These are phyloP conservation scores for Coemansia brasiliensis DNA, from an alignment of 192 early-diverging fungal species.

Conservation along the genomic window DNA sequence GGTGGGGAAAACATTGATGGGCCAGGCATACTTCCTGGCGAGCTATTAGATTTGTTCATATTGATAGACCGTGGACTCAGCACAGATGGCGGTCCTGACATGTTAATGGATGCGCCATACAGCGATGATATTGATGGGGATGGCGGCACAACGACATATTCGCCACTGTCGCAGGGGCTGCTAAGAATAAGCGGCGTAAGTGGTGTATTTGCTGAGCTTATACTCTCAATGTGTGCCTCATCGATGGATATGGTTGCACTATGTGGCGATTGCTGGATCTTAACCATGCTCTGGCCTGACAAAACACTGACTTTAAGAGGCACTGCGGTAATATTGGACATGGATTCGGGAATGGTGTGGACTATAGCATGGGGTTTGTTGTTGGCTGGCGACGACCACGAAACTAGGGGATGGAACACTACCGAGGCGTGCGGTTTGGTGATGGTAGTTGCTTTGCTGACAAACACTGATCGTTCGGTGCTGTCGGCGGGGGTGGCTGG, in stretches of 20 bases:
- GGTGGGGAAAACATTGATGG: slow-evolving; percentile 43
- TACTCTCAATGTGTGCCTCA: slow-evolving; percentile 26
- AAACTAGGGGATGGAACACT: slow-evolving; percentile 14
- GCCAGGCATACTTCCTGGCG: slow-evolving; percentile 24
- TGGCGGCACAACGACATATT: slow-evolving; percentile 50
- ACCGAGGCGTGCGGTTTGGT: slow-evolving; percentile 5
- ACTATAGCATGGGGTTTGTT: slow-evolving; percentile 17
- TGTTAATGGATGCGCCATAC: slow-evolving; percentile 23
- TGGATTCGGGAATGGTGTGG: slow-evolving; percentile 17
- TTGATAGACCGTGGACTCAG: slow-evolving; percentile 23
- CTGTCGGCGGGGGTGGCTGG: neutral
- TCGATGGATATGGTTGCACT: slow-evolving; percentile 15
- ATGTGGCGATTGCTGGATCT: slow-evolving; percentile 12
- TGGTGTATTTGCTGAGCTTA: slow-evolving; percentile 26
- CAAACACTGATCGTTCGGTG: neutral
- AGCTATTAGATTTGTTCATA: slow-evolving; percentile 24
- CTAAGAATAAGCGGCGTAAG: slow-evolving; percentile 30
- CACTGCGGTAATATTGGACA: slow-evolving; percentile 1
- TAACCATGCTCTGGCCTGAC: neutral
- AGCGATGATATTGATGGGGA: slow-evolving; percentile 50
- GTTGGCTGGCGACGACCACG: slow-evolving; percentile 30
- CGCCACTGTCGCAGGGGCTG: slow-evolving; percentile 47
- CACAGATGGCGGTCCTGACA: slow-evolving; percentile 24
- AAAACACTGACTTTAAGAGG: slow-evolving; percentile 5
- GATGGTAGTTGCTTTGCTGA: slow-evolving; percentile 1